Conservation (phyloP, 2,329 filamentous ascomycete genomes). For the Stagonosporopsis tanaceti region DNA sequence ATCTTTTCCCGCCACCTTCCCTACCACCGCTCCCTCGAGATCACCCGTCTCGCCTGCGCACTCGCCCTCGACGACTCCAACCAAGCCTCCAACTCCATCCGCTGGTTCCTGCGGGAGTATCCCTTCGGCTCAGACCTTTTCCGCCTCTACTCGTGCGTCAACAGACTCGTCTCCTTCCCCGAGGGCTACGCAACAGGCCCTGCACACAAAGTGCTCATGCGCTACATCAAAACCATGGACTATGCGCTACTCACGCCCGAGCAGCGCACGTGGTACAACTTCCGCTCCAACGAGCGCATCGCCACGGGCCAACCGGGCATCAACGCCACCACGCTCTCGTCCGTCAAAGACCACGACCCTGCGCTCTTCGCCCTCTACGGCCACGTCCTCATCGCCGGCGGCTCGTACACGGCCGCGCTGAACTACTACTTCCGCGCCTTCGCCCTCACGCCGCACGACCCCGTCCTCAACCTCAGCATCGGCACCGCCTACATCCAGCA, state of each 20-base stretch:
- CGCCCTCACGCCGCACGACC: constrained; percentile 77
- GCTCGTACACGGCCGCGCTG: constrained; percentile 82
- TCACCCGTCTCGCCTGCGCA: constrained; percentile 84
- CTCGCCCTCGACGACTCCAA: constrained; percentile 80
- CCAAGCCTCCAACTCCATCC: constrained; percentile 75
- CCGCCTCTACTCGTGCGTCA: constrained; percentile 81
- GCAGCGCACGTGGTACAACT: constrained; percentile 55
- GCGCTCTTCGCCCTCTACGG: constrained; percentile 88
- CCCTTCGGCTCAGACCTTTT: constrained; percentile 83
- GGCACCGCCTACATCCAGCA: constrained; percentile 82
- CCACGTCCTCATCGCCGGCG: constrained; percentile 85
- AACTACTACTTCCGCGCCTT: constrained; percentile 79
- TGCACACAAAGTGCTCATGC: constrained; percentile 87
- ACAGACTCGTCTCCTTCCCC: constrained; percentile 77
- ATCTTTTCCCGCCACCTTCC: constrained; percentile 78
- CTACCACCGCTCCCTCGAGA: constrained; percentile 75
- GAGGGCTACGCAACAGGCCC: constrained; percentile 79
- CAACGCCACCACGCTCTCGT: constrained; percentile 49
- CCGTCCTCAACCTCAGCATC: constrained; percentile 80
- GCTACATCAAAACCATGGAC: constrained; percentile 91
- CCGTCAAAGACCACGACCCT: constrained; percentile 66
- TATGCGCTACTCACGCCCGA: constrained; percentile 66
- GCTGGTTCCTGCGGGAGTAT: constrained; percentile 85
- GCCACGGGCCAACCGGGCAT: constrained; percentile 50
- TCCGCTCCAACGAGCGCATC: constrained; percentile 47